A percentile compares a stretch with the other conserved stretches of the same genome.
phyloP scores from a whole-genome alignment of 2,329 filamentous ascomycete species.

The Exophiala lecanii-corni region DNA sequence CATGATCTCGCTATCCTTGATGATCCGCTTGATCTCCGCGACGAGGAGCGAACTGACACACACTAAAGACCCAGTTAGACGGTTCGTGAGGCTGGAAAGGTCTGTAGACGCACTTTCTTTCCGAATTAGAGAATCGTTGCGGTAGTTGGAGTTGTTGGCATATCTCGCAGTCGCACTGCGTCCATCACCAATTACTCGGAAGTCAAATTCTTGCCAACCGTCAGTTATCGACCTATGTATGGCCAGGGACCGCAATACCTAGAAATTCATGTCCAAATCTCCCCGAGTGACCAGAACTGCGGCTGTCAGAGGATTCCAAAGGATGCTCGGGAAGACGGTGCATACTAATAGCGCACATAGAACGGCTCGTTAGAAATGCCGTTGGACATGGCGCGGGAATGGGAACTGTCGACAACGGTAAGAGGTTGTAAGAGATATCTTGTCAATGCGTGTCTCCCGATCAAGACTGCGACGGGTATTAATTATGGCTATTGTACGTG shows the following conservation, averaged over 20 bases:
- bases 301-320: constrained; percentile 27
- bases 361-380: constrained; percentile 65
- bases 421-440: no score
- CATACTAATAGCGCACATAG: constrained; percentile 96
- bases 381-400: background rate
- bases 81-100: no score
- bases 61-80: constrained; percentile 71
- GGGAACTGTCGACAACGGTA: no score
- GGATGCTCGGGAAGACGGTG: constrained; percentile 27
- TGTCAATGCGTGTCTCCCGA: no score
- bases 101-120: constrained; percentile 98
- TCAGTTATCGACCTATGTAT: constrained; percentile 13
- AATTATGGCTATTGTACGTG: no score
- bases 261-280: constrained; percentile 98
- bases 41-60: constrained; percentile 88
- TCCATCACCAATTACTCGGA: constrained; percentile 86
- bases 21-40: constrained; percentile 92
- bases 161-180: constrained; percentile 91
- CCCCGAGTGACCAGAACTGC: constrained; percentile 91
- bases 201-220: constrained; percentile 75
- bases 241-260: constrained; percentile 49
- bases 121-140: constrained; percentile 95
- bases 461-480: no score
- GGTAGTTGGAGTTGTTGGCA: constrained; percentile 99
- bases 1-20: constrained; percentile 94